Percentiles rank a stretch among this genome's conserved stretches.
These are phyloP conservation scores for Didymella glomerata DNA, from an alignment of 2,329 filamentous ascomycete genomes.

Conservation along the genomic window DNA sequence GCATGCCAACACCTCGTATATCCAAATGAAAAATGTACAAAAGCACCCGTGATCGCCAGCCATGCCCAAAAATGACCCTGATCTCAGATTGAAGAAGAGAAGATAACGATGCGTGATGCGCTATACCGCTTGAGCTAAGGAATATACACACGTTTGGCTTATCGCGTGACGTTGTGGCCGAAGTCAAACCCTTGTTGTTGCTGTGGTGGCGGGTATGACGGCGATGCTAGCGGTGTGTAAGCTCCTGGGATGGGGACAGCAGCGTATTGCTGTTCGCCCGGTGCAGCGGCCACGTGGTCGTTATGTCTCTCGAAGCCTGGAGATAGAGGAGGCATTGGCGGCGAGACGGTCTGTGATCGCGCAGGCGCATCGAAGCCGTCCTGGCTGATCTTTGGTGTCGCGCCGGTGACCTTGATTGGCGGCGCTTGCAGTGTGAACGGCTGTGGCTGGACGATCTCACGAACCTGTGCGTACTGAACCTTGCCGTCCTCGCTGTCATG, in stretches of 20 bases:
- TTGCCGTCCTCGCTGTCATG: slow-evolving; percentile 60
- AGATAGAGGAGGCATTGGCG: slow-evolving; percentile 45
- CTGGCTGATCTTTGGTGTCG: slow-evolving; percentile 75
- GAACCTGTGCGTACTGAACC: slow-evolving; percentile 50
- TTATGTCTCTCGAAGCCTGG: slow-evolving; percentile 59
- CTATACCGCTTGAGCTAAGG: slow-evolving; percentile 27
- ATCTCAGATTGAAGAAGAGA: slow-evolving; percentile 32
- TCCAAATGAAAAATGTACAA: slow-evolving; percentile 37
- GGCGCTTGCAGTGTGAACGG: slow-evolving; percentile 90
- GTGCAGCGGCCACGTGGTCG: slow-evolving; percentile 73
- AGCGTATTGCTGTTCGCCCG: slow-evolving; percentile 85
- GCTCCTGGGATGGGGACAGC: slow-evolving; percentile 88
- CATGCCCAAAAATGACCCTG: slow-evolving; percentile 27
- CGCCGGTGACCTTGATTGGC: slow-evolving; percentile 77
- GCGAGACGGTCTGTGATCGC: slow-evolving; percentile 50
- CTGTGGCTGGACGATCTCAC: slow-evolving; percentile 59
- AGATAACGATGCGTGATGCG: slow-evolving; percentile 18
- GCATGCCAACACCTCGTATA: slow-evolving; percentile 16
- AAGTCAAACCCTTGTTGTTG: slow-evolving; percentile 50
- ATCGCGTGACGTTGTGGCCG: slow-evolving; percentile 42
- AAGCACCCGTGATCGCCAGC: slow-evolving; percentile 33
- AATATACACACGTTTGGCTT: slow-evolving; percentile 25
- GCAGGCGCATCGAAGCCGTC: slow-evolving; percentile 64
- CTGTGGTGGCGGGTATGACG: slow-evolving; percentile 51
- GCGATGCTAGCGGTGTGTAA: slow-evolving; percentile 65